Conservation (phyloP, 2,329 filamentous ascomycete genomes). For the Beauveria pseudobassiana region DNA sequence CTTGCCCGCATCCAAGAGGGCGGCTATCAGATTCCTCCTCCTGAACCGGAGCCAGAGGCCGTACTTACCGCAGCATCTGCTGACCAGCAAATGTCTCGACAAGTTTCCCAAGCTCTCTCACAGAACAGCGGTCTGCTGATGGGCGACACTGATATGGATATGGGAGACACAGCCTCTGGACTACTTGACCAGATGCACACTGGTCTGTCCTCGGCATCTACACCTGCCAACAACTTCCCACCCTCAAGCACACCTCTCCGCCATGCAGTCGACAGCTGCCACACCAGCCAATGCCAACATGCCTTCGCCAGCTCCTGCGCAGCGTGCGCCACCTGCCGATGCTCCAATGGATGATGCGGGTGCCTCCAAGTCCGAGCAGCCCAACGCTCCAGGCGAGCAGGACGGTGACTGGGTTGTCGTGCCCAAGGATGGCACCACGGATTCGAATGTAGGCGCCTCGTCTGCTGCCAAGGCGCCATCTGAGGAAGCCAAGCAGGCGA, state of each 20-base stretch:
- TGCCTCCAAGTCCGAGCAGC: slow-evolving; percentile 30
- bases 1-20: slow-evolving; percentile 71
- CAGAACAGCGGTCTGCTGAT: slow-evolving; percentile 46
- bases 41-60: slow-evolving; percentile 32
- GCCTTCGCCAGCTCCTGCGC: slow-evolving; percentile 35
- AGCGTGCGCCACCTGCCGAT: slow-evolving; percentile 15
- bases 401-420: slow-evolving; percentile 70
- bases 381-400: slow-evolving; percentile 37
- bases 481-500: slow-evolving; percentile 18
- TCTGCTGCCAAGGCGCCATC: slow-evolving; percentile 14
- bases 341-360: slow-evolving; percentile 38
- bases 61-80: slow-evolving; percentile 16
- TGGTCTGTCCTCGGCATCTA: slow-evolving; percentile 51
- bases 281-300: slow-evolving; percentile 46
- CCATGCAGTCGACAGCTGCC: slow-evolving; percentile 46
- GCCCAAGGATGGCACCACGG: slow-evolving; percentile 45
- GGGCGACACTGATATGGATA: slow-evolving; percentile 55
- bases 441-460: slow-evolving; percentile 16
- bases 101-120: slow-evolving; percentile 47
- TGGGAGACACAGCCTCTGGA: slow-evolving; percentile 56
- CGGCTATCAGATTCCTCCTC: slow-evolving; percentile 58
- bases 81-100: slow-evolving; percentile 37
- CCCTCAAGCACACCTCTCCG: slow-evolving; percentile 52
- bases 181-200: slow-evolving; percentile 64
- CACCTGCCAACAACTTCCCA: slow-evolving; percentile 54